Conservation (phyloP, 768 basidiomycete genomes). For the Pleurotus citrinopileatus region DNA sequence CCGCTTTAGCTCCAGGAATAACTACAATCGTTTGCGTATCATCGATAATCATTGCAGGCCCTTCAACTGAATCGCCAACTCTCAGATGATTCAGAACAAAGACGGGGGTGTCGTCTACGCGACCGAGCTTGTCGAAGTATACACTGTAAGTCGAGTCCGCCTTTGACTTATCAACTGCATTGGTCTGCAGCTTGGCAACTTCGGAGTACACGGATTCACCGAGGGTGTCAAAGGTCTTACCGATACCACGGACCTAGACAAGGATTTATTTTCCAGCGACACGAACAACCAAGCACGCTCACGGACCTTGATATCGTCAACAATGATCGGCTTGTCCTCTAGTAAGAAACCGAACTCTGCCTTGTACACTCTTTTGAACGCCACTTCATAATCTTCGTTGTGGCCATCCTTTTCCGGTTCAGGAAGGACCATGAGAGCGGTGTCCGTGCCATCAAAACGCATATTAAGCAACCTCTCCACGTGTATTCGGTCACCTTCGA, state of each 20-base stretch:
- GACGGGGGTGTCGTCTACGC: slow-evolving; percentile 78
- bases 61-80: slow-evolving; percentile 70
- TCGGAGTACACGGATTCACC: slow-evolving; percentile 80
- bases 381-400: slow-evolving; percentile 70
- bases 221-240: slow-evolving; percentile 83
- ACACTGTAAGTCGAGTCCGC: slow-evolving; percentile 60
- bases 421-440: slow-evolving; percentile 84
- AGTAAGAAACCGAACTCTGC: slow-evolving; percentile 90
- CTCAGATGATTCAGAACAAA: slow-evolving; percentile 64
- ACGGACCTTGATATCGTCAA: slow-evolving; percentile 86
- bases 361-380: slow-evolving; percentile 80
- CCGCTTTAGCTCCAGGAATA: slow-evolving; percentile 66
- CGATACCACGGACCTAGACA: slow-evolving; percentile 76
- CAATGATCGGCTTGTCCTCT: slow-evolving; percentile 77
- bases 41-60: slow-evolving; percentile 94
- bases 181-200: slow-evolving; percentile 49
- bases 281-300: not conserved
- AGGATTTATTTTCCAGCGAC: slow-evolving; percentile 3
- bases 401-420: slow-evolving; percentile 35
- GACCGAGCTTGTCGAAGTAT: slow-evolving; percentile 80
- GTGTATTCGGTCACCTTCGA: slow-evolving; percentile 66
- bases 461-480: slow-evolving; percentile 86
- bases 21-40: slow-evolving; percentile 94
- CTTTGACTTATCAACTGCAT: slow-evolving; percentile 35
- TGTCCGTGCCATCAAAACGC: slow-evolving; percentile 93